Evolutionary conservation across 805 yeast genomes (phyloP).

Genomic region (Brettanomyces custersianus): DNA sequence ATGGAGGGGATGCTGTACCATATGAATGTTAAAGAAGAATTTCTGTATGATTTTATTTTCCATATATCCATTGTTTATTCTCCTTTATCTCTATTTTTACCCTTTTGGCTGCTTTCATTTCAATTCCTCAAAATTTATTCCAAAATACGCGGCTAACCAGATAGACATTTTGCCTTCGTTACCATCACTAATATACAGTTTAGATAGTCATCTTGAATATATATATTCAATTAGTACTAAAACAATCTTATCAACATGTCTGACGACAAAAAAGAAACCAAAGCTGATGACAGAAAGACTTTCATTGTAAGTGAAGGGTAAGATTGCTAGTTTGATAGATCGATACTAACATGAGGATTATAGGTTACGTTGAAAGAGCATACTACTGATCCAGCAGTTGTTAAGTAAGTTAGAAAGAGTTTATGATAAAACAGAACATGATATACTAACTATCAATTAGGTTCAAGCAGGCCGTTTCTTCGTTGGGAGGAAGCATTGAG

Average conservation of each 20-base stretch:
- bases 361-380: constrained; percentile 32
- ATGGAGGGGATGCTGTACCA: constrained; percentile 17
- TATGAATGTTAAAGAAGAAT: no score
- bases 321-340: neutral
- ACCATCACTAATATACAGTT: no score
- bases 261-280: neutral
- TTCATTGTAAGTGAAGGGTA: constrained; percentile 21
- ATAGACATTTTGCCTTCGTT: no score
- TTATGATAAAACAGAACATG: neutral
- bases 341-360: neutral
- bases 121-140: no score
- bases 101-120: no score
- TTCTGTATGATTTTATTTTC: no score
- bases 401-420: constrained; percentile 13
- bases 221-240: no score
- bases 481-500: constrained; percentile 52
- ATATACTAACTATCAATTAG: constrained; percentile 8
- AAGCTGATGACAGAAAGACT: constrained; percentile 20
- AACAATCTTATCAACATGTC: no score
- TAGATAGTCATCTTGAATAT: no score
- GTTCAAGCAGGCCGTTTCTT: constrained; percentile 39
- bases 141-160: no score
- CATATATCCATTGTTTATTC: no score
- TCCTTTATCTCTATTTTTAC: no score
- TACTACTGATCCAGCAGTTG: constrained; percentile 24